phyloP scores from a whole-genome alignment of 495 filamentous ascomycete genomes.

The Penicillium crystallinum region DNA sequence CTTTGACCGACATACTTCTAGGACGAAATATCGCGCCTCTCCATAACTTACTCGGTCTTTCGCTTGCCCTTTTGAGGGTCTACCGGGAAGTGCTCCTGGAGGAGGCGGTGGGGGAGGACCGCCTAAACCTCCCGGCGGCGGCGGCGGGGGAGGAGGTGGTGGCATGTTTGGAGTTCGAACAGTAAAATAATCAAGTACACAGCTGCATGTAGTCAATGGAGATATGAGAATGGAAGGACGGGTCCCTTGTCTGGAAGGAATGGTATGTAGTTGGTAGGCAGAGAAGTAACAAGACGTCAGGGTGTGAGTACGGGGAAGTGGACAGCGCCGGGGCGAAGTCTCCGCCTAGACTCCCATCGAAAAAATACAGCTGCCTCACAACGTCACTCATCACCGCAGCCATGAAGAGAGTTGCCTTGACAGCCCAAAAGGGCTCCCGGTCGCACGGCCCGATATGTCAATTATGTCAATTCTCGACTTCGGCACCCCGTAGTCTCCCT shows the following conservation, averaged over 20 bases:
- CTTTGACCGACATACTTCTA: too few relatives aligned
- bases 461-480: constrained; percentile 33
- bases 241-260: constrained; percentile 21
- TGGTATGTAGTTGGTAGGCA: constrained; percentile 17
- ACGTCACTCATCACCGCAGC: constrained; percentile 6
- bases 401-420: constrained; percentile 35
- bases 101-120: constrained; percentile 68
- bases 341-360: constrained; percentile 25
- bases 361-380: constrained; percentile 15
- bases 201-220: constrained; percentile 5
- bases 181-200: constrained; percentile 1
- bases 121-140: constrained; percentile 56
- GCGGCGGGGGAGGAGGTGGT: constrained; percentile 66
- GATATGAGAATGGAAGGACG: constrained; percentile 5
- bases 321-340: constrained; percentile 20
- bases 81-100: constrained; percentile 41
- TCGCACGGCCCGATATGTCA: constrained; percentile 31
- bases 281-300: constrained; percentile 29
- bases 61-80: constrained; percentile 41
- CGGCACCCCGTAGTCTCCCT: constrained; percentile 17
- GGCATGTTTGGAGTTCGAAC: constrained; percentile 44
- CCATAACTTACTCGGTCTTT: constrained; percentile 51
- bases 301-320: constrained; percentile 22
- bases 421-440: constrained; percentile 20
- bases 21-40: not conserved